A percentile compares a stretch with the other conserved stretches of the same genome.
These are phyloP conservation scores for Cystoderma amianthinum DNA, from an alignment of 768 basidiomycete genomes.

Conservation along the genomic window DNA sequence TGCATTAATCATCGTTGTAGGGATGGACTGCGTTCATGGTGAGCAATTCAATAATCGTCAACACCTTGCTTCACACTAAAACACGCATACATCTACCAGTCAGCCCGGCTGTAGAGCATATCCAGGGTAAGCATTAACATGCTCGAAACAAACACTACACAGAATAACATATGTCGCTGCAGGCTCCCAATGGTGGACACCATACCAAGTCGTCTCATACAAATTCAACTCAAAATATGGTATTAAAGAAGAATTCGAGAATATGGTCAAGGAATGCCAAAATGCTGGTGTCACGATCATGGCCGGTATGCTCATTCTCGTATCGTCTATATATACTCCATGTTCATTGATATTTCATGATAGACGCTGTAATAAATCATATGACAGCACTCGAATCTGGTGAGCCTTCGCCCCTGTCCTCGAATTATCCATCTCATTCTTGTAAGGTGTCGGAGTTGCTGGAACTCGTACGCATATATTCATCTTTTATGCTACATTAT, in stretches of 20 bases:
- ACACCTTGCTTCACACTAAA: neutral
- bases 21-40: neutral
- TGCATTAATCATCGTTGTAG: neutral
- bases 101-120: neutral
- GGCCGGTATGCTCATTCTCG: neutral
- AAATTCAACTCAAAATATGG: slow-evolving; percentile 1
- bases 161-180: neutral
- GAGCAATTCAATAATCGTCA: neutral
- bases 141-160: neutral
- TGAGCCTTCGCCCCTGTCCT: no score
- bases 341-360: neutral
- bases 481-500: no score
- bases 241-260: neutral
- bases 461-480: neutral
- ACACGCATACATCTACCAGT: neutral
- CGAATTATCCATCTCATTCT: no score
- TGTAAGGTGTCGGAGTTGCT: neutral
- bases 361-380: slow-evolving; percentile 1
- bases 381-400: no score
- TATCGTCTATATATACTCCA: neutral
- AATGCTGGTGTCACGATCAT: neutral
- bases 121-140: neutral
- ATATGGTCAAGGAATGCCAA: neutral
- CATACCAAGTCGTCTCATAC: slow-evolving; percentile 1
- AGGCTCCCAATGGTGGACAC: slow-evolving; percentile 1